Conservation (phyloP, 2,329 filamentous ascomycete species). For the Sphaerulina musiva region DNA sequence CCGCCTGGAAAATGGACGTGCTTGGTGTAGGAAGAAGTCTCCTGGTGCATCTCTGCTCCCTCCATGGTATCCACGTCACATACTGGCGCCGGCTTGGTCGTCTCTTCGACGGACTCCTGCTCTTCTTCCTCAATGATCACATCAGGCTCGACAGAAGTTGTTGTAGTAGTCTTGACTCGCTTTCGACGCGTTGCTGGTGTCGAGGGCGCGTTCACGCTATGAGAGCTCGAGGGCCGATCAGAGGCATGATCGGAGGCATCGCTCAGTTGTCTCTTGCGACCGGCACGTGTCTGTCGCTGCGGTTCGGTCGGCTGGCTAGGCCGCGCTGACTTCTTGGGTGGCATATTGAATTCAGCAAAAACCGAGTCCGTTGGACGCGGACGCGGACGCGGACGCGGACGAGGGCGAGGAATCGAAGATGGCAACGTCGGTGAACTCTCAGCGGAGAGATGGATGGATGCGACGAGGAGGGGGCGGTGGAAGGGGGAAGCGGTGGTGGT, state of each 20-base stretch:
- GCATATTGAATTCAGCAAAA: conserved; percentile 14
- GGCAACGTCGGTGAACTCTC: too few species aligned
- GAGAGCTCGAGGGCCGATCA: conserved; percentile 23
- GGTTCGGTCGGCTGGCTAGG: conserved; percentile 18
- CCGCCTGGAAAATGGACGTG: conserved; percentile 29
- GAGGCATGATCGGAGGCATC: conserved; percentile 25
- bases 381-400: too few species aligned
- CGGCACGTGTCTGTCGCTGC: conserved; percentile 18
- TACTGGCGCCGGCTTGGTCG: neutral
- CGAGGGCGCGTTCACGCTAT: conserved; percentile 10
- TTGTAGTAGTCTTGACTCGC: conserved; percentile 19
- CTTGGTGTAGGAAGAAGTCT: conserved; percentile 15
- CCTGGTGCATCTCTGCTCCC: conserved; percentile 15
- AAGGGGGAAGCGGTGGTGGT: too few species aligned
- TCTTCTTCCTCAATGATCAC: conserved; percentile 28
- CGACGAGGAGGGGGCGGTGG: too few species aligned
- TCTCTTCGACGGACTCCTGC: conserved; percentile 12
- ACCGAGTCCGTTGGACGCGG: too few species aligned
- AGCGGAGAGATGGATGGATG: too few species aligned
- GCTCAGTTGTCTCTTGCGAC: conserved; percentile 26
- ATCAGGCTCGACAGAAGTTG: conserved; percentile 23
- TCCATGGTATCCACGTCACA: conserved; percentile 15
- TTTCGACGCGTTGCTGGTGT: conserved; percentile 25
- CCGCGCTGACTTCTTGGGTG: conserved; percentile 23
- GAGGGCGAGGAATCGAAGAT: too few species aligned